Evolutionary conservation across 1,139 yeast genomes (phyloP).

Genomic region (Zygosaccharomyces sapae): DNA sequence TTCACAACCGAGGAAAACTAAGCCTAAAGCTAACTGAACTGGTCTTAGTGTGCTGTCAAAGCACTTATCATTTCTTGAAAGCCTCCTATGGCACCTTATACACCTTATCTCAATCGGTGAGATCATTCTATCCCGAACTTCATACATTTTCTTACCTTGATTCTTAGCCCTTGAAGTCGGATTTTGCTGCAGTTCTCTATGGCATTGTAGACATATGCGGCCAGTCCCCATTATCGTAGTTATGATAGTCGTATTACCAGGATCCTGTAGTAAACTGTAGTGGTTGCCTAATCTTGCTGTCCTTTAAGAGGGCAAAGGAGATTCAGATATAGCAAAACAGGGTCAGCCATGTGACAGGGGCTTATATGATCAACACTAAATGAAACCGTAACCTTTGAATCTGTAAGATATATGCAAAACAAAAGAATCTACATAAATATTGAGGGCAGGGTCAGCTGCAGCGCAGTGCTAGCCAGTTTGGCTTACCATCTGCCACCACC

Average conservation of each 20-base stretch:
- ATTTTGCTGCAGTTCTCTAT: not conserved
- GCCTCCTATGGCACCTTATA: constrained; percentile 1
- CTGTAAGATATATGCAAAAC: not conserved
- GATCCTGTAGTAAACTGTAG: too few relatives aligned
- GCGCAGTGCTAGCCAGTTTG: not conserved
- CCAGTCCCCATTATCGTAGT: not conserved
- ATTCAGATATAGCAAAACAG: too few relatives aligned
- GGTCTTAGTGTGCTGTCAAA: not conserved
- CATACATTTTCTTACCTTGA: not conserved
- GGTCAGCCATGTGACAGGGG: too few relatives aligned
- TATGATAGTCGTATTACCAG: not conserved
- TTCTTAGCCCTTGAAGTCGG: constrained; percentile 1
- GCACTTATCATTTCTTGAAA: not conserved
- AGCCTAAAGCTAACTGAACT: not conserved
- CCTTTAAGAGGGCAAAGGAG: too few relatives aligned
- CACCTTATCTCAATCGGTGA: constrained; percentile 3
- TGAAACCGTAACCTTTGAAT: not conserved
- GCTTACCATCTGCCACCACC: constrained; percentile 15
- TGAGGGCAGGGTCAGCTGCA: too few relatives aligned
- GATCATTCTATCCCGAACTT: constrained; percentile 1
- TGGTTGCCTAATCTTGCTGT: too few relatives aligned
- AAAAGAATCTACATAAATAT: not conserved
- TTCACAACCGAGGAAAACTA: constrained; percentile 2
- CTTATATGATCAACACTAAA: not conserved
- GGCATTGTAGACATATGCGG: constrained; percentile 1